Base-by-base conservation (phyloP, 345 rosid genomes). In the Rubroshorea leprosula region DNA sequence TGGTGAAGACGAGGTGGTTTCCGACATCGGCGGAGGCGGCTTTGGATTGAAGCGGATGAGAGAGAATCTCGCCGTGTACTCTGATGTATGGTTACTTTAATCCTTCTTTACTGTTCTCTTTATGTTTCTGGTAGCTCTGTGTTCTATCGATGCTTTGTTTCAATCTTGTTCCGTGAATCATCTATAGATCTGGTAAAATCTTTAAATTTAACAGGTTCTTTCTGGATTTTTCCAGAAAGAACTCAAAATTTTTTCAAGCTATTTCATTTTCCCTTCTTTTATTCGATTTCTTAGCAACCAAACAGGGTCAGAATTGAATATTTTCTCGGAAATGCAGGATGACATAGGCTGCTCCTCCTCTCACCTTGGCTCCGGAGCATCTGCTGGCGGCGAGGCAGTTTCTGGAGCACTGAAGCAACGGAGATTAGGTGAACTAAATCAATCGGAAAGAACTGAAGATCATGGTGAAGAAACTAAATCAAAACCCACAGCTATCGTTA, bases 271-370 rank as follows among this genome's bases (percentile, higher is more conserved):
- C 12, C 41, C 0, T n/a, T 8, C 22, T 64, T 13, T 17, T 5
- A 1, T 29, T 10, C 24, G 0, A 2, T 16, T 12, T 39, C 19
- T 20, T 44, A 5, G 51, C 17, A 51, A 41, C 52, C 51, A 52
- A 39, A 48, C 54, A 73, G 18, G 23, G 20, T 5, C 62, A 25
- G 19, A 24, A 20, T 26, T 35, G 31, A 11, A 35, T 49, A 23
- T 21, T 23, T 0, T 3, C 5, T 20, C 0, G 2, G 14, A 39
- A 69, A 61, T 67, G 76, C 75, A 83, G 90, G 84, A 79, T 51
- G 85, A 81, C 47, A 72, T 73, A 27, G 86, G 76, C 47, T 69
- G 75, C 51, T 73, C 75, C 18, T 80, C 82, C n/a, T 72, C 63
- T 50, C 78, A 68, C 0, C 7, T 50, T 8, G 69, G 51, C 18